Evolutionary conservation across 2,329 filamentous ascomycete species (phyloP).

Genomic region (Neurospora crassa): DNA sequence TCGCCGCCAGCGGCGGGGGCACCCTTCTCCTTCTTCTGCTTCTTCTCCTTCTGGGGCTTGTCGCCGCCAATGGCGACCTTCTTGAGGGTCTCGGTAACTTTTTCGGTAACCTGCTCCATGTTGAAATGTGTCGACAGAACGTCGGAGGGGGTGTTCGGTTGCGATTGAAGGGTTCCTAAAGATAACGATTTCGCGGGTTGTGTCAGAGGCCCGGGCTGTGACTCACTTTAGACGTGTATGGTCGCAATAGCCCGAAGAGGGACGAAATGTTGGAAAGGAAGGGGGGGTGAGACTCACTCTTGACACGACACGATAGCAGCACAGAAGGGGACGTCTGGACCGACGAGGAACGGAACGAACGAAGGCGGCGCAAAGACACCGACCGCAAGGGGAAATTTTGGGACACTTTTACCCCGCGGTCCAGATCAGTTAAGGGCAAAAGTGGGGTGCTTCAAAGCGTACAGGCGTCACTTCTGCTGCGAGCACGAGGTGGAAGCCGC

Average conservation of each 20-base stretch:
- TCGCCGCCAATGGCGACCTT: constrained; percentile 29
- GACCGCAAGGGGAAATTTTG: neutral
- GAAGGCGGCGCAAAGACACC: neutral
- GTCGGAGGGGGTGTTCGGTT: neutral
- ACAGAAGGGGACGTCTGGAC: neutral
- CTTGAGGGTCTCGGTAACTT: constrained; percentile 18
- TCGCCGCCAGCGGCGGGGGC: constrained; percentile 26
- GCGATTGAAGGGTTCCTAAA: neutral
- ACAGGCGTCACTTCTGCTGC: neutral
- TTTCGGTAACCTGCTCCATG: constrained; percentile 8
- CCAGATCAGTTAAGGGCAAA: neutral
- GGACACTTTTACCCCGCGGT: neutral
- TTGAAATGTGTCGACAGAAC: neutral
- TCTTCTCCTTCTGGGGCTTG: constrained; percentile 26
- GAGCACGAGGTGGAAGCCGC: neutral
- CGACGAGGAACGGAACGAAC: neutral
- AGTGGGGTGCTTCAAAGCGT: neutral
- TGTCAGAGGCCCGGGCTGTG: constrained; percentile 12
- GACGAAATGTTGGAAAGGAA: constrained; percentile 1
- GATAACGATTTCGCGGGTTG: neutral
- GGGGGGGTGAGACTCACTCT: constrained; percentile 6
- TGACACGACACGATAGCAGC: neutral
- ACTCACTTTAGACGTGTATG: constrained; percentile 13
- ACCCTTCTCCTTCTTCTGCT: constrained; percentile 42
- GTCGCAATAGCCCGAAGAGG: neutral